These are phyloP conservation scores for Cyclostephanos tholiformis DNA, from an alignment of 108 stramenopile genomes.

Conservation along the genomic window DNA sequence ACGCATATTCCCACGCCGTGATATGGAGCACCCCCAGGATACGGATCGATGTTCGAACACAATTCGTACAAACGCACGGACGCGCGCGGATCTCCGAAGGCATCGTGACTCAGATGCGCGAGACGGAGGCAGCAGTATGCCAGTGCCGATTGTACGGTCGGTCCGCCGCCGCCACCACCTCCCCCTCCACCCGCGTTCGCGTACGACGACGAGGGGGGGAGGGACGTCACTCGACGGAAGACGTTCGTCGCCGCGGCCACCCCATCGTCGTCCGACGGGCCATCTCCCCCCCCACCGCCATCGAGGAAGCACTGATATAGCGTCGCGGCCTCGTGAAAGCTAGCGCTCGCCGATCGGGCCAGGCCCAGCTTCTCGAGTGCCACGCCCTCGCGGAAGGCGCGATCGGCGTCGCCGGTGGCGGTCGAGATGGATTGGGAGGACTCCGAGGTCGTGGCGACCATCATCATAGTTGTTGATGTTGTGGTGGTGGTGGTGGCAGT, in stretches of 20 bases:
- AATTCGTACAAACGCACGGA: slow-evolving; percentile 69
- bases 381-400: slow-evolving; percentile 72
- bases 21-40: slow-evolving; percentile 63
- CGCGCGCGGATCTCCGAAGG: slow-evolving; percentile 78
- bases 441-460: too few species aligned
- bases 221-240: slow-evolving; percentile 77
- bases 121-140: slow-evolving; percentile 74
- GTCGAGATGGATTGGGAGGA: slow-evolving; percentile 5
- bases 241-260: slow-evolving; percentile 15
- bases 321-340: slow-evolving; percentile 86
- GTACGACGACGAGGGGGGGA: slow-evolving; percentile 17
- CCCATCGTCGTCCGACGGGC: not conserved
- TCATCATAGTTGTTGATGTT: too few species aligned
- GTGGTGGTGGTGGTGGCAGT: too few species aligned
- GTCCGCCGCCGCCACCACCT: not conserved
- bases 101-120: slow-evolving; percentile 75
- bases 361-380: slow-evolving; percentile 73
- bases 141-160: slow-evolving; percentile 54
- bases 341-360: slow-evolving; percentile 64
- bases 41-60: slow-evolving; percentile 64
- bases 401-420: slow-evolving; percentile 74
- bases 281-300: slow-evolving; percentile 4
- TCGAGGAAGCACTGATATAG: slow-evolving; percentile 86
- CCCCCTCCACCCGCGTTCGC: not conserved
- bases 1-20: slow-evolving; percentile 69